Evolutionary conservation across 2,329 filamentous ascomycete species (phyloP).

Genomic region (Tricladium varicosporioides): DNA sequence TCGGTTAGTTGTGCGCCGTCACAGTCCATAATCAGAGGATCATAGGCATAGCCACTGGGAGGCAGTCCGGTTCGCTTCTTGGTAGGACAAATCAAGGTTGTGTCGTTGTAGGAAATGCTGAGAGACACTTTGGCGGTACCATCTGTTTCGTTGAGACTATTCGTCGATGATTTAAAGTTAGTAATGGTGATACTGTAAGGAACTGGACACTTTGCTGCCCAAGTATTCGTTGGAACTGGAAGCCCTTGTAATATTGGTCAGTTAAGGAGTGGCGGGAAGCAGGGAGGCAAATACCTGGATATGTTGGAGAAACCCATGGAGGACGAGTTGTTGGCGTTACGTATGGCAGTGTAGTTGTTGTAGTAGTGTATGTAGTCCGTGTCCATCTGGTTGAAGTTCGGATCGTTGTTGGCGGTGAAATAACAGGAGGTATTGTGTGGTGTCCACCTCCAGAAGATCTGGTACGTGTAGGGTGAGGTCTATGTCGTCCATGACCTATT

Average conservation of each 20-base stretch:
- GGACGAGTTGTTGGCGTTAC: not conserved
- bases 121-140: not conserved
- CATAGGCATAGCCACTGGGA: not conserved
- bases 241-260: not conserved
- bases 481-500: not conserved
- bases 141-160: not conserved
- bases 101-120: not conserved
- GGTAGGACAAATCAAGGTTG: not conserved
- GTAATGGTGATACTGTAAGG: not conserved
- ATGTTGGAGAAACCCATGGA: not conserved
- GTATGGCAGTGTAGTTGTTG: not conserved
- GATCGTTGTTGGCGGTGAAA: not conserved
- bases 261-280: not conserved
- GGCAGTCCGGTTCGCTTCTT: not conserved
- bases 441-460: not conserved
- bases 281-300: not conserved
- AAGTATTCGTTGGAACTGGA: not conserved
- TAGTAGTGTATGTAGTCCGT: too few relatives aligned
- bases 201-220: not conserved
- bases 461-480: not conserved
- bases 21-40: not conserved
- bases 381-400: not conserved
- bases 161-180: not conserved
- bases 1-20: not conserved
- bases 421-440: not conserved